These are phyloP conservation scores for Malassezia nana DNA, from an alignment of 1,284 basidiomycete species.

Conservation along the genomic window DNA sequence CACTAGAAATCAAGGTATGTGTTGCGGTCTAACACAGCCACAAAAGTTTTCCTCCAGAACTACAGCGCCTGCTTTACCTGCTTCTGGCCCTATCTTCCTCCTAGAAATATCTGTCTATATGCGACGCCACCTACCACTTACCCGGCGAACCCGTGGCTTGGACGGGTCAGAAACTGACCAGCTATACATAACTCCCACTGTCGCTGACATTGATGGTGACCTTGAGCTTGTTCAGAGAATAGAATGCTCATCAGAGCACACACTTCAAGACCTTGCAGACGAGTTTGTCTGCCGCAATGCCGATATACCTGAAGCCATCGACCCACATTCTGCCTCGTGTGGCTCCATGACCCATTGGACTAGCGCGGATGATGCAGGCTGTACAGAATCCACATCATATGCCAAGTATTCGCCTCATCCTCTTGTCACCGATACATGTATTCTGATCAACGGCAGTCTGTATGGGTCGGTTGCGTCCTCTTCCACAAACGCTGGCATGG, in stretches of 20 bases:
- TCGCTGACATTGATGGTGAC: constrained; percentile 5
- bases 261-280: constrained; percentile 1
- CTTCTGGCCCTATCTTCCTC: not conserved
- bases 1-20: constrained; percentile 5
- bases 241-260: not conserved
- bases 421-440: constrained; percentile 7
- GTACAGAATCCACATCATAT: not conserved
- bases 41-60: not conserved
- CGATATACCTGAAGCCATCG: constrained; percentile 3
- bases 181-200: not conserved
- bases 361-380: constrained; percentile 6
- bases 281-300: constrained; percentile 13
- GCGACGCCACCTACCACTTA: not conserved
- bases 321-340: not conserved
- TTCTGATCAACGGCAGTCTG: constrained; percentile 2
- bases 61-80: not conserved
- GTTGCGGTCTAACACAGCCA: not conserved
- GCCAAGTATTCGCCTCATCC: not conserved
- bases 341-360: constrained; percentile 8
- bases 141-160: constrained; percentile 6
- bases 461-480: not conserved
- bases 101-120: constrained; percentile 13
- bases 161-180: not conserved
- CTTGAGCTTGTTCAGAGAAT: constrained; percentile 4
- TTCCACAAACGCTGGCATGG: not conserved